phyloP scores from a whole-genome alignment of 176 grass and related monocot species.

The Tuctoria greenei region DNA sequence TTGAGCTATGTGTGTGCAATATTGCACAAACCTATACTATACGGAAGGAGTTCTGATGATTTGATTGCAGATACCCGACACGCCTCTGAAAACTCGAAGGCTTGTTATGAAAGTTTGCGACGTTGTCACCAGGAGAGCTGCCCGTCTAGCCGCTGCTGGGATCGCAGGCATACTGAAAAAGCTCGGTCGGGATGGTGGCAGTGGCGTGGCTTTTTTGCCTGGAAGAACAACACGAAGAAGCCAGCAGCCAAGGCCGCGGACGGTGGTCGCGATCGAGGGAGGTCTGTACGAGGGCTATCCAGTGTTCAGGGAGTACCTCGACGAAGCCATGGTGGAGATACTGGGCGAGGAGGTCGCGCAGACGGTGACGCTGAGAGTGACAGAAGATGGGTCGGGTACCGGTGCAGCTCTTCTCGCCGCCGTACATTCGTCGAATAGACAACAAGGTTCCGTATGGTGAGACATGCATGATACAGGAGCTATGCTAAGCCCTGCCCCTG shows the following conservation, averaged over 20 bases:
- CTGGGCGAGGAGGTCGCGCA: conserved; percentile 71
- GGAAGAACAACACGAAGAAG: conserved; percentile 47
- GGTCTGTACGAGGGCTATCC: conserved; percentile 65
- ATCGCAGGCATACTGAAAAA: conserved; percentile 84
- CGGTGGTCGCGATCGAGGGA: conserved; percentile 73
- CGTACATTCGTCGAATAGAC: conserved; percentile 63
- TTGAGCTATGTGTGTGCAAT: not conserved
- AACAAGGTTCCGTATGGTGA: conserved; percentile 63
- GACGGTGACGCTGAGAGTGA: conserved; percentile 55
- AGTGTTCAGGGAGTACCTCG: conserved; percentile 73
- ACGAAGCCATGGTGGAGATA: conserved; percentile 76
- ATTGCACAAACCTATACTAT: not conserved
- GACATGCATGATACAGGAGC: conserved; percentile 48
- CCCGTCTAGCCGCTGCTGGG: conserved; percentile 71
- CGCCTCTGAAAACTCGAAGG: conserved; percentile 69
- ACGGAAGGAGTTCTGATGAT: not conserved
- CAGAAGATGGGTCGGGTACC: conserved; percentile 63
- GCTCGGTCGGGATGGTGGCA: conserved; percentile 74
- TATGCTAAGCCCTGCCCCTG: conserved; percentile 43
- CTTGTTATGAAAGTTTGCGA: conserved; percentile 69
- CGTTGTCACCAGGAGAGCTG: conserved; percentile 68
- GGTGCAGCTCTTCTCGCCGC: conserved; percentile 81
- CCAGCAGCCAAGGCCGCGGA: conserved; percentile 36
- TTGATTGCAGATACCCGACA: conserved; percentile 49
- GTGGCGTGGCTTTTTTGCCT: conserved; percentile 20